Conservation (phyloP, 2,329 filamentous ascomycete genomes). For the Sarocladium brachiariae region DNA sequence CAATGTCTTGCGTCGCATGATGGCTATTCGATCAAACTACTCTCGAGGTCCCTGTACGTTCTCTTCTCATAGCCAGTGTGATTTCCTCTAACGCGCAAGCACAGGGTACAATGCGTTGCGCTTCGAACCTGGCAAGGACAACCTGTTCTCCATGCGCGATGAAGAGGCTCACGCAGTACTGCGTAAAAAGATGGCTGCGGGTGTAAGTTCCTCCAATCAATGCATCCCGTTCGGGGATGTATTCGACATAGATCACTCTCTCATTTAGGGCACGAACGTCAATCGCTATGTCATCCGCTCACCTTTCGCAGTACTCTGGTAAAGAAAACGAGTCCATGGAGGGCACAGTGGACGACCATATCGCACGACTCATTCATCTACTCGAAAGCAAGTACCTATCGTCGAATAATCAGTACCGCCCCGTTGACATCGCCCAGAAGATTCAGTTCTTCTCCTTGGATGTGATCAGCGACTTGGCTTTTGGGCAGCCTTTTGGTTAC, state of each 20-base stretch:
- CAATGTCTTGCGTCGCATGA: constrained; percentile 27
- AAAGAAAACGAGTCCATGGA: constrained; percentile 47
- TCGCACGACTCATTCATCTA: constrained; percentile 38
- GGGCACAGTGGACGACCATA: constrained; percentile 38
- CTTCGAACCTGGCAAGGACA: constrained; percentile 24
- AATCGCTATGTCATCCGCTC: background rate
- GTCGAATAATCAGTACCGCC: constrained; percentile 25
- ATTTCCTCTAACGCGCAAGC: too few species aligned
- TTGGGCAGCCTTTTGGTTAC: constrained; percentile 44
- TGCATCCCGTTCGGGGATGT: background rate
- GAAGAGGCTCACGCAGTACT: constrained; percentile 34
- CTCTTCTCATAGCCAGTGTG: too few species aligned
- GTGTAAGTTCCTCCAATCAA: constrained; percentile 19
- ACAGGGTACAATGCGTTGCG: constrained; percentile 35
- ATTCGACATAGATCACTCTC: constrained; percentile 11
- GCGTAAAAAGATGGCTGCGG: constrained; percentile 42
- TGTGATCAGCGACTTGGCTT: constrained; percentile 45
- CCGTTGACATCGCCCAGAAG: constrained; percentile 45
- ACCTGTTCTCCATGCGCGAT: constrained; percentile 25
- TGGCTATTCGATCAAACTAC: constrained; percentile 20
- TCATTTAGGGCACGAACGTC: background rate
- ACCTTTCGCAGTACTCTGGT: constrained; percentile 34
- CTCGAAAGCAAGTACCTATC: constrained; percentile 40
- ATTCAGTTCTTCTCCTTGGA: constrained; percentile 49
- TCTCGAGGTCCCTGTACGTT: constrained; percentile 21